Evolutionary conservation across 2,329 filamentous ascomycete species (phyloP), one percentile per base, ranked within the genome.

Genomic region (Pseudonectria foliicola): DNA sequence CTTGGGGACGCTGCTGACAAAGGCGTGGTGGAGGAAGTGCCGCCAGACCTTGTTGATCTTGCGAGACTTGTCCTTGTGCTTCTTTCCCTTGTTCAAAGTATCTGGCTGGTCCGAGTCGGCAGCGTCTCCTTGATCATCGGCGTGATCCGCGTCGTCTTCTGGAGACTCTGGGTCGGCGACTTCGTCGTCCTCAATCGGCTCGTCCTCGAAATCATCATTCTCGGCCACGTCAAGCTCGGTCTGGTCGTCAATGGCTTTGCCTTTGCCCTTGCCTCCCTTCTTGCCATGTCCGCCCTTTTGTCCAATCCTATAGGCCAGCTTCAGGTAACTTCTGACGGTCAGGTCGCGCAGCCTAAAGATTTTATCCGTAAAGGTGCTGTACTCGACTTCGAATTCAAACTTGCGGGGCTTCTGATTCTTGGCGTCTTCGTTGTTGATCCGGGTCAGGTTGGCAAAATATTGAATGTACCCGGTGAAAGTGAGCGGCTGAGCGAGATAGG

Each of bases 371-470:
- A 77, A 81, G 0, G 89, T 96, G 56, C 80, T 80, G 57, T 98
- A 98, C 58, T 95, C 87, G 31, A 94, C 68, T 54, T 94, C 73
- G 53, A 77, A 96, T 12, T 68, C 56, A 57, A 95, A 87, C 24
- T 75, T 63, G 28, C 67, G 74, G 4, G 81, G 76, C 45, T 75
- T 63, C 2, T 79, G 75, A 42, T 71, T 67, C 15, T 65, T 61
- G 30, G 65, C 57, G 39, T 68, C 64, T 4, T 84, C 76, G 49
- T 88, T 85, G 62, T 96, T 93, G 61, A 95, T 81, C 39, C 77
- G 66, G 0, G 90, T 96, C n/a, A 98, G 66, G 57, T 98, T 98
- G 41, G 90, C 88, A 59, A 79, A 95, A 60, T 93, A 95, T 53
- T 98, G 92, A 4, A 79, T 87, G 59, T 87, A 95, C 5, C 85